A percentile compares a stretch with the other conserved stretches of the same genome.
phyloP scores from a whole-genome alignment of 345 rosid genomes.

The Cardamine occulta region DNA sequence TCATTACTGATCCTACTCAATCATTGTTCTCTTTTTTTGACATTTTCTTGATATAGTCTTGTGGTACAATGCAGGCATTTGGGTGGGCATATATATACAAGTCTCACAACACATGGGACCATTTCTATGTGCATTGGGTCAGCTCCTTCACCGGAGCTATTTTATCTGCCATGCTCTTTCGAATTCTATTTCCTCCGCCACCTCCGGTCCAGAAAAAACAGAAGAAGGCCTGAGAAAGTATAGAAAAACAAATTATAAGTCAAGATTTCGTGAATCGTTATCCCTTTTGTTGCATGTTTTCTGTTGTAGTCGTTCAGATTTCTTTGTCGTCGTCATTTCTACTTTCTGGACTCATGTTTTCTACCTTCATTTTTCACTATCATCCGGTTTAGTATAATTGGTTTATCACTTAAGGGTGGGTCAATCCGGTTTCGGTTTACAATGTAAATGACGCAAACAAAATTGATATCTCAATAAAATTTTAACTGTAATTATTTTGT shows the following conservation, averaged over 20 bases:
- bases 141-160: slow-evolving; percentile 85
- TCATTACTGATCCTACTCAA: not conserved
- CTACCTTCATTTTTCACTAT: not conserved
- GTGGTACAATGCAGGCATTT: slow-evolving; percentile 63
- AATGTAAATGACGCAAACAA: slow-evolving; percentile 15
- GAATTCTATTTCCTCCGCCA: slow-evolving; percentile 61
- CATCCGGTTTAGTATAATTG: not conserved
- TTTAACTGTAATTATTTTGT: not conserved
- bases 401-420: not conserved
- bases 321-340: not conserved
- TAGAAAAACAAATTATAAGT: not conserved
- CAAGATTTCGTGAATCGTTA: slow-evolving; percentile 7
- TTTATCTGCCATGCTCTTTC: slow-evolving; percentile 76
- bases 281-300: not conserved
- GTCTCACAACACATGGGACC: slow-evolving; percentile 90
- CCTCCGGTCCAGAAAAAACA: slow-evolving; percentile 44
- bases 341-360: not conserved
- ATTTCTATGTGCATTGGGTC: slow-evolving; percentile 88
- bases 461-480: not conserved
- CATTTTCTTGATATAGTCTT: not conserved
- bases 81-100: slow-evolving; percentile 92
- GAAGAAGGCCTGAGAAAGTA: slow-evolving; percentile 59
- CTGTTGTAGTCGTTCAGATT: not conserved
- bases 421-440: not conserved
- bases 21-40: not conserved